phyloP scores from a whole-genome alignment of 2,329 filamentous ascomycete genomes.

The Paracamarosporium sp. region DNA sequence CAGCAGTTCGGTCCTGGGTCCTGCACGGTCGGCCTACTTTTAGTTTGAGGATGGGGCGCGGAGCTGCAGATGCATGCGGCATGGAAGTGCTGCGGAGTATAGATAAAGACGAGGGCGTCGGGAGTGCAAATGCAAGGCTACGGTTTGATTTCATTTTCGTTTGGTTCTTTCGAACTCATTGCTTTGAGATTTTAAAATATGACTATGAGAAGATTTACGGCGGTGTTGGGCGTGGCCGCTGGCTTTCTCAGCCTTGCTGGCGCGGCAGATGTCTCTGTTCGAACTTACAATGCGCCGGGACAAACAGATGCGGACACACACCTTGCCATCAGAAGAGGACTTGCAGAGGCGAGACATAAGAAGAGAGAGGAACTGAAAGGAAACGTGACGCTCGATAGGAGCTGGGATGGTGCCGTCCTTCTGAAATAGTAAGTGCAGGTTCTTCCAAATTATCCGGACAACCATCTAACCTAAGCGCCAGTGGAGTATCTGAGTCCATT shows the following conservation, averaged over 20 bases:
- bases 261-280: slow-evolving; percentile 11
- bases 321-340: slow-evolving; percentile 17
- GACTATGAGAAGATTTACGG: neutral
- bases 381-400: slow-evolving; percentile 43
- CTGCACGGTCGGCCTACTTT: slow-evolving; percentile 4
- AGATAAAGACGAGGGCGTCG: neutral
- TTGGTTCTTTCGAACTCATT: neutral
- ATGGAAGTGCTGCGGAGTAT: neutral
- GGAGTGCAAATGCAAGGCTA: neutral
- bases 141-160: neutral
- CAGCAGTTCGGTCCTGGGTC: slow-evolving; percentile 4
- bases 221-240: neutral
- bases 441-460: neutral
- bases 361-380: slow-evolving; percentile 22
- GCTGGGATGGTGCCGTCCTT: slow-evolving; percentile 50
- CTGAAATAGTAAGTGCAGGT: slow-evolving; percentile 41
- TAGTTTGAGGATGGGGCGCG: neutral
- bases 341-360: slow-evolving; percentile 13
- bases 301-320: slow-evolving; percentile 19
- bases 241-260: slow-evolving; percentile 10
- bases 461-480: slow-evolving; percentile 4
- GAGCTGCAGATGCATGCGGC: neutral
- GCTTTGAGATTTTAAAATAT: neutral
- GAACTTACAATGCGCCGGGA: slow-evolving; percentile 23
- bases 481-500: slow-evolving; percentile 7